A percentile compares a stretch with the other conserved stretches of the same genome.
Evolutionary conservation across 1,284 basidiomycete genomes (phyloP).

Genomic region (Sanghuangporus sanghuang): DNA sequence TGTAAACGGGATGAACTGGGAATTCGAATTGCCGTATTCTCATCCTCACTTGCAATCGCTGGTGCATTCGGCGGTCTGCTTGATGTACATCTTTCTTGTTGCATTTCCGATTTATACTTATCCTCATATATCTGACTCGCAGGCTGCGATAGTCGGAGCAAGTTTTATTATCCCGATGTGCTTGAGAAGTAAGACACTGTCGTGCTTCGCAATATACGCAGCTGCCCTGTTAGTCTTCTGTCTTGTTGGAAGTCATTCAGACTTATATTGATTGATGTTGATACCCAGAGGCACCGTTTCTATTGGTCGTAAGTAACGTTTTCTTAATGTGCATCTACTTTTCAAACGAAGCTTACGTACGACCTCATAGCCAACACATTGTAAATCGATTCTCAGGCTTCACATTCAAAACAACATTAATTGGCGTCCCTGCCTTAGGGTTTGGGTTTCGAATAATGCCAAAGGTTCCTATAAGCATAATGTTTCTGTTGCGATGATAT

Average conservation of each 20-base stretch:
- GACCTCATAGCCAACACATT: neutral
- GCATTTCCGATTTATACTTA: neutral
- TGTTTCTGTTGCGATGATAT: conserved; percentile 64
- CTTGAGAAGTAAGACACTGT: conserved; percentile 55
- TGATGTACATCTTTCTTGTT: conserved; percentile 38
- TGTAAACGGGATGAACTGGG: too few relatives aligned
- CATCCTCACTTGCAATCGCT: conserved; percentile 65
- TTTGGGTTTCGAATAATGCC: conserved; percentile 68
- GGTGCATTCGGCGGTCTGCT: conserved; percentile 68
- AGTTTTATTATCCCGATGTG: conserved; percentile 68
- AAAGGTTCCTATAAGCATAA: conserved; percentile 74
- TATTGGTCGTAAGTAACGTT: neutral
- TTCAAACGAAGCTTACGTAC: neutral
- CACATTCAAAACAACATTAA: neutral
- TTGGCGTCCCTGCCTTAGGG: conserved; percentile 20
- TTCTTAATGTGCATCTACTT: neutral
- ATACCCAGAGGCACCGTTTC: neutral
- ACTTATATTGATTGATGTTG: neutral
- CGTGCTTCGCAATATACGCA: conserved; percentile 67
- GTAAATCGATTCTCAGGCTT: neutral
- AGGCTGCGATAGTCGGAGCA: conserved; percentile 25
- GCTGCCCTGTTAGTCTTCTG: conserved; percentile 45
- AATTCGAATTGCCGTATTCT: conserved; percentile 61
- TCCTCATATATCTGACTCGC: neutral
- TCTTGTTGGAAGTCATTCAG: neutral